Evolutionary conservation across 2,329 filamentous ascomycete genomes (phyloP), one percentile per base, ranked within the genome.

Genomic region (Xylariaceae sp.): DNA sequence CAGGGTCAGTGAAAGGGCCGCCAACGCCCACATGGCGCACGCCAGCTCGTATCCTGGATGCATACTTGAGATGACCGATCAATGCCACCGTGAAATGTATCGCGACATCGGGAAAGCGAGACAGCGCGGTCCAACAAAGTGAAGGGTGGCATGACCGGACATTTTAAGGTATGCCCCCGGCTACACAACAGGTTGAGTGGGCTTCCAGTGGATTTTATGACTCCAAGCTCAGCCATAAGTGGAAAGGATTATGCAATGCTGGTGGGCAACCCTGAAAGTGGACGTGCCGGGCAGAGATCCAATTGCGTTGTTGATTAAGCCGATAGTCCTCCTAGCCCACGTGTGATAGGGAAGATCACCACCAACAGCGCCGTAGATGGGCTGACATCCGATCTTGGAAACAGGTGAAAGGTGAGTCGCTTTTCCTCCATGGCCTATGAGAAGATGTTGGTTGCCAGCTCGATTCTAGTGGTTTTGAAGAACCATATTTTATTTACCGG

Each of bases 21-120:
- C 67, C 69, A 76, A 65, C 52, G 63, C 72, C 74, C 74, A 76
- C 67, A 73, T 67, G 54, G 68, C 65, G 23, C 37, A 62, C 6
- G 63, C 64, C 60, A 75, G 56, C 40, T 72, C 60, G 39, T 67
- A 56, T 50, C 73, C 73, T 28, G 63, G 55, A 44, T 73, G 58
- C 71, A 73, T 73, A 46, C 33, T 67, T 53, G 60, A 49, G 24
- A 44, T 26, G 24, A n/a, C 57, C 36, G 24, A 41, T 50, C 29
- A 46, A 37, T 24, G n/a, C 41, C 12, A 33, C 34, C 23, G 29
- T 43, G 29, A 44, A 41, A 56, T 50, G 47, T 31, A 23, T 53
- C 44, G 53, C 19, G 31, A 26, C 48, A 46, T 59, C 36, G 53
- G 45, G 59, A 45, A 49, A 48, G 49, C 26, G 53, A 46, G 46